These are phyloP conservation scores for Cytospora mali DNA, from an alignment of 2,329 filamentous ascomycete species.

Conservation along the genomic window DNA sequence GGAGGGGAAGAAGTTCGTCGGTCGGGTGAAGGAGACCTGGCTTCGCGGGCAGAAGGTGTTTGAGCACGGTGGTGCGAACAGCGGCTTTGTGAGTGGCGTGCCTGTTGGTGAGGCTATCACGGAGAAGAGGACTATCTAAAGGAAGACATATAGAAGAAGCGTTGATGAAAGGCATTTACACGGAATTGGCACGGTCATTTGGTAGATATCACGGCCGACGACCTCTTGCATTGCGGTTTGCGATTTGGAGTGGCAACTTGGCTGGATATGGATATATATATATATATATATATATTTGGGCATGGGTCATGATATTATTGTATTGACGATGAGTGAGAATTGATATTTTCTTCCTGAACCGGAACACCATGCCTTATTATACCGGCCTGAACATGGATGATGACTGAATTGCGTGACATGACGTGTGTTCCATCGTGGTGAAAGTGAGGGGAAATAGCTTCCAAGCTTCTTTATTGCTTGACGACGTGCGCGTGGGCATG, in stretches of 20 bases:
- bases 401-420: conserved; percentile 8
- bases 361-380: too few relatives aligned
- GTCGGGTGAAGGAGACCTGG: conserved; percentile 85
- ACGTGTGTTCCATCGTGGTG: neutral
- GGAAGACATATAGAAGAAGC: too few relatives aligned
- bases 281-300: too few relatives aligned
- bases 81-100: conserved; percentile 52
- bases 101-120: conserved; percentile 60
- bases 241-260: neutral
- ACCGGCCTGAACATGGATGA: neutral
- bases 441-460: neutral
- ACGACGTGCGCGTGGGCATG: too few relatives aligned
- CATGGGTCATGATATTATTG: neutral
- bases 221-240: conserved; percentile 20
- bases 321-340: neutral
- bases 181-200: neutral
- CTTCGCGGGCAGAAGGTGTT: conserved; percentile 77
- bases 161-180: conserved; percentile 1
- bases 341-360: too few relatives aligned
- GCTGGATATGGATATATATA: neutral
- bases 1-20: conserved; percentile 76
- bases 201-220: neutral
- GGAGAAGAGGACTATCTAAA: conserved; percentile 56
- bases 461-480: too few relatives aligned
- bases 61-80: conserved; percentile 58